Base-by-base conservation (phyloP, 2,329 filamentous ascomycete species). In the Fusarium sp. region DNA sequence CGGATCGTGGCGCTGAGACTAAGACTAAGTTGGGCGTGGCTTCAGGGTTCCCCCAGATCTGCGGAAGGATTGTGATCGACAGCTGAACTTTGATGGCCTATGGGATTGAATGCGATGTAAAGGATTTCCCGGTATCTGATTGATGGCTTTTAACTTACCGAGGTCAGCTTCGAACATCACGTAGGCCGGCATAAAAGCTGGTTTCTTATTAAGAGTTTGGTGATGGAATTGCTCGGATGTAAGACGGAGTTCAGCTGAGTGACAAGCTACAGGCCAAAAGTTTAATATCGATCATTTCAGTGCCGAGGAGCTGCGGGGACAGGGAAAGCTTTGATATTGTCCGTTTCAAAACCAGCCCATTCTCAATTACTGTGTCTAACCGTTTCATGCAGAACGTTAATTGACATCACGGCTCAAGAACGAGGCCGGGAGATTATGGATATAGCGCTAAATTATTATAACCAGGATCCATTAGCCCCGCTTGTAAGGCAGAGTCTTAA, bases 1-100 rank as follows among this genome's bases (percentile, higher is more conserved):
- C 64, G 28, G 53, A 71, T 10, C 30, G 28, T 64, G 61, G 58
- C 66, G 66, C 12, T 38, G 18, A 6, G 3, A 12, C 53, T 30
- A 52, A 7, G 21, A 56, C 43, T 5, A 4, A 28, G 2, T 5
- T 16, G 10, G 23, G 5, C 10, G 56, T 62, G 28, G 42, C 21
- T 32, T 21, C 18, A 38, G 23, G 50, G 19, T 44, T 12, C 6
- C 18, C 32, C 38, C 21, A n/a, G 43, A 66, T 64, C 40, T 53
- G 46, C 38, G 3, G 2, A 18, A 62, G 50, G 35, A 52, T 53
- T 38, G 23, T 35, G 70, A 60, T 60, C 42, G n/a, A 5, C 35
- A 21, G 16, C 16, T 16, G 50, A 52, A n/a, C 21, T 33, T 16
- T 12, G 7, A 18, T 21, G 15, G 21, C 52, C 19, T 32, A 65